Evolutionary conservation across 495 filamentous ascomycete genomes (phyloP), one percentile per base, ranked within the genome.

Genomic region (Lichina pygmaea): DNA sequence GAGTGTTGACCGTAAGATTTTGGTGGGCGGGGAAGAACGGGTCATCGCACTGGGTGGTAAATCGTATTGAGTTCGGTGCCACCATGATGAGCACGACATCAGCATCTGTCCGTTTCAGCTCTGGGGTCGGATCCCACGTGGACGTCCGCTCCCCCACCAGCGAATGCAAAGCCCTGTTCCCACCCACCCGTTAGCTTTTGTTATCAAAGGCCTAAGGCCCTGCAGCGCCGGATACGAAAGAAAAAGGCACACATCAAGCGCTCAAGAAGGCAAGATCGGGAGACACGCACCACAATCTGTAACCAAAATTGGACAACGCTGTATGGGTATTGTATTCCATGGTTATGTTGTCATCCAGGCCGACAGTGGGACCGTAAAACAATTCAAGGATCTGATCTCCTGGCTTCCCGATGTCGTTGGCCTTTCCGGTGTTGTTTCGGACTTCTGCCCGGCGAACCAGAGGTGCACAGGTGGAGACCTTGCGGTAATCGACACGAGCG

Each of bases 401-500:
- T 42, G 44, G n/a, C 38, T 49, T 52, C 16, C 8, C 9, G 10
- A n/a, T 11, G 9, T 44, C n/a, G n/a, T 5, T 0, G 17, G 24
- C 24, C 24, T 24, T 24, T 24, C 24, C 24, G 24, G 24, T 24
- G 24, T 4, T 24, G 24, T 24, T 24, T 24, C 24, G 24, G 24
- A 24, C 4, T 2, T 8, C 8, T 7, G 24, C 34, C 38, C 34
- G 40, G 30, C 6, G n/a, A n/a, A 40, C 38, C 10, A 57, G 44
- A 13, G 51, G 48, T 8, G 57, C 34, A 44, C 58, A 61, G 2
- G 58, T 58, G 12, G 57, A 47, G 10, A 49, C 44, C 42, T 56
- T 59, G 12, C 58, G 53, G 40, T 59, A 53, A 10, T 47, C 42
- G 13, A 60, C 36, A 7, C 58, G 47, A 10, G 59, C 54, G 8